Evolutionary conservation across 164 flowering plant species (phyloP).

Genomic region (Cinnamomum micranthum): DNA sequence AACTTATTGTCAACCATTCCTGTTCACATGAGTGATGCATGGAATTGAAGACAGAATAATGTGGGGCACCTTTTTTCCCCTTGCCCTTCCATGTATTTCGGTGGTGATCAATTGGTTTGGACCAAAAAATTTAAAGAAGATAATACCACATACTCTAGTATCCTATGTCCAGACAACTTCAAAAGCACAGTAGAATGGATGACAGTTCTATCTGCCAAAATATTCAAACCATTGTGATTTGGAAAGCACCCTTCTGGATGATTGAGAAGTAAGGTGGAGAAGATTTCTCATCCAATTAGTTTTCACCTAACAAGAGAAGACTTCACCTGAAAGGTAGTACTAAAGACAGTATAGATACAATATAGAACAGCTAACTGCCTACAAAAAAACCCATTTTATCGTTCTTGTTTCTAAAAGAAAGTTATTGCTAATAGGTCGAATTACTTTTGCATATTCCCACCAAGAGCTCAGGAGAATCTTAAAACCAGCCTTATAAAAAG

Average conservation of each 20-base stretch:
- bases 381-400: neutral
- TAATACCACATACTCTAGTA: too few species aligned
- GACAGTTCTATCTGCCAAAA: neutral
- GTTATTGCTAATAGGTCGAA: neutral
- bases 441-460: neutral
- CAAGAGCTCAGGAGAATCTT: neutral
- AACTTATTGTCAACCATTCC: neutral
- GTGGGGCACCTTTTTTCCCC: too few species aligned
- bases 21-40: neutral
- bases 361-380: neutral
- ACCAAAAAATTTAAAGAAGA: too few species aligned
- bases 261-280: too few species aligned
- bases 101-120: too few species aligned
- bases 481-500: slow-evolving; percentile 19
- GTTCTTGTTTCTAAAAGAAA: neutral
- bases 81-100: too few species aligned
- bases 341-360: neutral
- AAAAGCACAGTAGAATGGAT: too few species aligned
- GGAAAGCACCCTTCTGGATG: neutral
- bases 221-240: neutral
- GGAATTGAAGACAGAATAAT: neutral
- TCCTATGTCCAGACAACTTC: too few species aligned
- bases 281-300: too few species aligned
- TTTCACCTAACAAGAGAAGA: too few species aligned
- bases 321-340: too few species aligned